Evolutionary conservation across 163 green algal species (phyloP).

Genomic region (Volvox carteri): DNA sequence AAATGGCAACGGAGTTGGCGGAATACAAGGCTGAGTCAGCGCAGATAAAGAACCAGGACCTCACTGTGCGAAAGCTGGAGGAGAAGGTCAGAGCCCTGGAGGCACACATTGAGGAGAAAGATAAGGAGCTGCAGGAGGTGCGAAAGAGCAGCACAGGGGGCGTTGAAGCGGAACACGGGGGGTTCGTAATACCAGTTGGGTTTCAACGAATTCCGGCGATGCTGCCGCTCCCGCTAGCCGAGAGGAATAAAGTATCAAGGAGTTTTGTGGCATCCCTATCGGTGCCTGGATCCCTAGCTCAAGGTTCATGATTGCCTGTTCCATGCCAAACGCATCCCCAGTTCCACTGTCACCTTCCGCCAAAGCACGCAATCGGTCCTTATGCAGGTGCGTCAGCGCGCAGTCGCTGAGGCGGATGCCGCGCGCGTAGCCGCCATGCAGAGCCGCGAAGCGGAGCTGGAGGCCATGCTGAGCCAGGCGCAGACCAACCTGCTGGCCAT

Average conservation of each 20-base stretch:
- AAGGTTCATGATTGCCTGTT: no score
- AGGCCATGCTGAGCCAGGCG: slow-evolving; percentile 64
- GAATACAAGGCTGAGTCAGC: slow-evolving; percentile 89
- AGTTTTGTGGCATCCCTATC: no score
- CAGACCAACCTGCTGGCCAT: slow-evolving; percentile 76
- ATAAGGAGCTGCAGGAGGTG: slow-evolving; percentile 64
- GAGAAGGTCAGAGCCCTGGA: slow-evolving; percentile 83
- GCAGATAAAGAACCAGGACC: slow-evolving; percentile 88
- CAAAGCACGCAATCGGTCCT: background rate
- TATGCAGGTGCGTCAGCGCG: slow-evolving; percentile 32
- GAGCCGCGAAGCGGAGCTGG: slow-evolving; percentile 66
- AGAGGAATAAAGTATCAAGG: no score
- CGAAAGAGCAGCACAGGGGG: no score
- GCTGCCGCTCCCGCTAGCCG: no score
- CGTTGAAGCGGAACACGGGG: no score
- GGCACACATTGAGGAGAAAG: slow-evolving; percentile 71
- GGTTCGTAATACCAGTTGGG: no score
- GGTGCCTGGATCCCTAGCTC: no score
- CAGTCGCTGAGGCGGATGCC: slow-evolving; percentile 76
- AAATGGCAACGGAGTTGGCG: slow-evolving; percentile 82
- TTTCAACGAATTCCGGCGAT: no score
- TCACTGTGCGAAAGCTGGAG: slow-evolving; percentile 88
- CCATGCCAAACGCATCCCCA: no score
- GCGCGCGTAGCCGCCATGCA: slow-evolving; percentile 68
- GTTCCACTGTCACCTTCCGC: no score